Evolutionary conservation across 208 protist genomes (phyloP).

Genomic region (Tritrichomonas foetus): DNA sequence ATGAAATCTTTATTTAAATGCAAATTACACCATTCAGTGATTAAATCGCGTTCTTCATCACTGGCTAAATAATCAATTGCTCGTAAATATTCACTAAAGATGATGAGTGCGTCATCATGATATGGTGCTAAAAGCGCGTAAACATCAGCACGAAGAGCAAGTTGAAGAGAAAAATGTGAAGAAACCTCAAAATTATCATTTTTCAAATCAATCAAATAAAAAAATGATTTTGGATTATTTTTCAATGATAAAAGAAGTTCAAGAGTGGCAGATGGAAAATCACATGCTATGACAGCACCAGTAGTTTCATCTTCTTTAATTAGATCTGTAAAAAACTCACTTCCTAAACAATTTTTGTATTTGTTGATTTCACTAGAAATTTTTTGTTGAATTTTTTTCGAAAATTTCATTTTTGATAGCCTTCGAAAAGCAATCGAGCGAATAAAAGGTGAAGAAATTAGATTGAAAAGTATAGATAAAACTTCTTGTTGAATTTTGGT

Average conservation of each 20-base stretch:
- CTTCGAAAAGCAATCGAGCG: not conserved
- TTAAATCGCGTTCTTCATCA: not conserved
- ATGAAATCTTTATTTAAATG: not conserved
- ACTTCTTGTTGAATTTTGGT: not conserved
- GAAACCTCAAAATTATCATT: not conserved
- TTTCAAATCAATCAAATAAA: not conserved
- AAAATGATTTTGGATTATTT: not conserved
- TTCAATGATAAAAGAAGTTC: not conserved
- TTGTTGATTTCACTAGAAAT: not conserved
- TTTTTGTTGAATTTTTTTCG: not conserved
- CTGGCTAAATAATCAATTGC: not conserved
- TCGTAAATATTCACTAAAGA: not conserved
- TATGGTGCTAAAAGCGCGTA: not conserved
- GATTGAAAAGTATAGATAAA: not conserved
- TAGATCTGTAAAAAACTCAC: not conserved
- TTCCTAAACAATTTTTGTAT: not conserved
- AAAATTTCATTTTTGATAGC: not conserved
- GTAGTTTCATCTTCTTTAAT: not conserved
- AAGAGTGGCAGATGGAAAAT: not conserved
- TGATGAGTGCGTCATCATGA: not conserved
- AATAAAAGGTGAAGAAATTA: not conserved
- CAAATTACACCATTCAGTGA: not conserved
- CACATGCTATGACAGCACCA: not conserved
- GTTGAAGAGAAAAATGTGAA: not conserved
- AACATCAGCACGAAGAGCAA: not conserved